Base-by-base conservation (phyloP, 2,329 filamentous ascomycete genomes). In the Cordyceps tenuipes region DNA sequence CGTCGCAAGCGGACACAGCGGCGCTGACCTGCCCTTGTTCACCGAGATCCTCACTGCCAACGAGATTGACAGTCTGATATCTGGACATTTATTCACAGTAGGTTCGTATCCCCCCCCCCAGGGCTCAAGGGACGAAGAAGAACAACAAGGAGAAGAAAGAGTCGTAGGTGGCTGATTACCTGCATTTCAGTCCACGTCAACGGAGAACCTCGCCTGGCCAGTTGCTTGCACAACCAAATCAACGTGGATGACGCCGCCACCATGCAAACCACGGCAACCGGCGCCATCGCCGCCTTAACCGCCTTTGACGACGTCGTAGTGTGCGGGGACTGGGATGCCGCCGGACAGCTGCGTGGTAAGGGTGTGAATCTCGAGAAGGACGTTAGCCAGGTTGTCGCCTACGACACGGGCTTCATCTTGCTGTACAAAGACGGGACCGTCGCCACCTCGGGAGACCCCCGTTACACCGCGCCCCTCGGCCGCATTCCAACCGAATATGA, bases 381-480 rank as follows among this genome's bases (percentile, higher is more conserved):
- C 3, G 31, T 79, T 21, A 66, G 65, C 21, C 77, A 82, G 59
- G 65, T 81, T 1, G 74, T 71, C 19, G 73, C 79, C 17, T 82
- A 77, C 64, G 76, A 79, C 48, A 71, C 76, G 0, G 81, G 81
- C 1, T 82, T 82, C 65, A 72, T 75, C 5, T 73, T 78, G 15
- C 70, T 83, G 7, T 70, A 76, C 2, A 59, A 73, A 0, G 67
- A 75, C 12, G 77, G 76, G n/a, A 67, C 70, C 1, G 79, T 83
- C 29, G 77, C 73, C 63, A 81, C 79, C 0, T 75, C 79, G 68
- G 86, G 86, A 8, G 85, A 89, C 64, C 71, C 77, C 51, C 79
- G 86, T 17, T 86, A 83, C 64, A 70, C 73, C 31, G 73, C 77
- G 41, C 83, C 81, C 59, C 77, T 89, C 0, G 84, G 81, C 5